Base-by-base conservation (phyloP, 495 filamentous ascomycete genomes). In the Aspergillus saccharolyticus region DNA sequence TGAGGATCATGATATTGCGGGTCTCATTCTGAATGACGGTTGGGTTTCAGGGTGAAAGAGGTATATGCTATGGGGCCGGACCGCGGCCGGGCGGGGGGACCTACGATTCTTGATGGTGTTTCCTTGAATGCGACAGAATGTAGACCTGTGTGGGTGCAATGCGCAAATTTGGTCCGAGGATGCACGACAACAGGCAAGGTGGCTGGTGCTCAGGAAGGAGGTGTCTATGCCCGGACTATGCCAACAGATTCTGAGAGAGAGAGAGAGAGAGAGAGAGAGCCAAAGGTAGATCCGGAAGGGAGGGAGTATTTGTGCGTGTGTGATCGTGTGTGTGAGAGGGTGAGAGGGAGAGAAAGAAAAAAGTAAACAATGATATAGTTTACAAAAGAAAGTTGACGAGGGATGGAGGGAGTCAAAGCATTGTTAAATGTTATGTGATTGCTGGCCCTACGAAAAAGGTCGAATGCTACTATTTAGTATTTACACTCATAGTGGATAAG, bases 391-490 rank as follows among this genome's bases (percentile, higher is more conserved):
- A 54, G 21, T 28, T 45, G 42, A 54, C 51, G 54, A 57, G 54
- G 62, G 52, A 61, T 65, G 57, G 58, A 61, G 61, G 62, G 60
- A 62, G 66, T 56, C 63, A 65, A 63, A 66, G 61, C 66, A 71
- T 71, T 67, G 68, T 70, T 63, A 63, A 66, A 63, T 66, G 63
- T 53, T 63, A 57, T 66, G 44, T 61, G 60, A 66, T 66, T 63
- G 63, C 63, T 63, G 55, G 63, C 63, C 63, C 63, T 66, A 66
- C 57, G 55, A 60, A 56, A 39, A 39, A 44, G n/a, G 57, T 24
- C 33, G 63, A 28, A 19, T 50, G 28, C 47, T 58, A 58, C 55
- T 53, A 56, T 66, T 60, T 58, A 58, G 52, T 53, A 56, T 66
- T 60, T 60, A 57, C 52, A 56, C 57, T 62, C 45, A 45, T 28